Percentiles rank a stretch among this genome's conserved stretches.
Evolutionary conservation across 2,329 filamentous ascomycete genomes (phyloP).

Genomic region (Pseudogymnoascus sp.): DNA sequence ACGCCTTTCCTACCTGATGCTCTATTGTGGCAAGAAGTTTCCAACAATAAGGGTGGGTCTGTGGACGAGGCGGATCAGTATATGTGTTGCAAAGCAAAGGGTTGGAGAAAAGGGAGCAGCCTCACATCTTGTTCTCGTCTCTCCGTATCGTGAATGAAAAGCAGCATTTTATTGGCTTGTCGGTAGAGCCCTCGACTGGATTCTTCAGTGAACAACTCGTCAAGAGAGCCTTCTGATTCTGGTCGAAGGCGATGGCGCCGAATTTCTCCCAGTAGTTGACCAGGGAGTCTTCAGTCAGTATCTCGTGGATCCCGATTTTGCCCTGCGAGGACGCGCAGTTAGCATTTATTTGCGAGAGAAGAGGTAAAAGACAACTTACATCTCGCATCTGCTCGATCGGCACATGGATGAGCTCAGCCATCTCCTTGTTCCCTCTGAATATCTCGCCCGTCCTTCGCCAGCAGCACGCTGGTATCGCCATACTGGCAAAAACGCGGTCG

Average conservation of each 20-base stretch:
- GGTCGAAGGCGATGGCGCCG: conserved; percentile 92
- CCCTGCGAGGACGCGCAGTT: conserved; percentile 46
- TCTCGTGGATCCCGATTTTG: conserved; percentile 89
- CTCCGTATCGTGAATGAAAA: conserved; percentile 96
- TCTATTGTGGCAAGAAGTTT: conserved; percentile 85
- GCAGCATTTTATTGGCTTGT: conserved; percentile 78
- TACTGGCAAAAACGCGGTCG: conserved; percentile 94
- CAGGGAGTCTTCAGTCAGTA: conserved; percentile 87
- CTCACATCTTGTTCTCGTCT: conserved; percentile 94
- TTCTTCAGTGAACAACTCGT: conserved; percentile 89
- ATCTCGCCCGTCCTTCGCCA: conserved; percentile 97
- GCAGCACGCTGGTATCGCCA: conserved; percentile 96
- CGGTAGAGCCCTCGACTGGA: conserved; percentile 58
- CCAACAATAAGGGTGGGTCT: conserved; percentile 93
- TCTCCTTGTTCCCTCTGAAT: conserved; percentile 94
- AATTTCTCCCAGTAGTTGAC: conserved; percentile 99
- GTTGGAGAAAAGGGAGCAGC: conserved; percentile 9
- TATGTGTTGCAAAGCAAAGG: background rate
- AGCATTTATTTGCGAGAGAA: conserved; percentile 9
- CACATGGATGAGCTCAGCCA: conserved; percentile 92
- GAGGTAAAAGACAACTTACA: conserved; percentile 44
- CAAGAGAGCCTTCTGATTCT: conserved; percentile 85
- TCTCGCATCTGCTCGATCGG: conserved; percentile 86
- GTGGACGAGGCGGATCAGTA: conserved; percentile 27
- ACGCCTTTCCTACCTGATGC: conserved; percentile 7